Evolutionary conservation across 257 asterid genomes (phyloP), one percentile per base, ranked within the genome.

Genomic region (Solanum pinnatisectum): DNA sequence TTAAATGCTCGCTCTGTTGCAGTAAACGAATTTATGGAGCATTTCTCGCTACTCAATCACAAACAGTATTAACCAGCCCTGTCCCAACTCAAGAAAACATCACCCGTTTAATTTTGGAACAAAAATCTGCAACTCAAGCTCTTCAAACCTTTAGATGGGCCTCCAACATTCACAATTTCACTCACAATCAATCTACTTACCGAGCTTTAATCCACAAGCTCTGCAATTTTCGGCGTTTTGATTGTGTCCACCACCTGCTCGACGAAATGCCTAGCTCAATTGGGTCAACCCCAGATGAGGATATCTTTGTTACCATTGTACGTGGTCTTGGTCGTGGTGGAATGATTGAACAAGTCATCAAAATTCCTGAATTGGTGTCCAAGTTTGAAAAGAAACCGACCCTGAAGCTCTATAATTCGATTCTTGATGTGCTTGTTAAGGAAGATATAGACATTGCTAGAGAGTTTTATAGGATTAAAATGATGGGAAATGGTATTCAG

Each of bases 111-210:
- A 92, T 95, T 84, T 88, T 95, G 37, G 99, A 95, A 74, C 98
- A 97, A 87, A 95, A 93, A 89, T 90, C 98, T 67, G 94, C 93
- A 36, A 67, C 77, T 33, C 91, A 93, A 93, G 98, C 96, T 63
- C 93, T 95, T 91, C 91, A 94, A 90, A 95, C 99, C 89, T 97
- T 96, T 94, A 93, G 93, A 91, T 96, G 99, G 98, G 99, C 99
- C 60, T 91, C 98, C n/a, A 87, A 88, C 36, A 88, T 96, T 84
- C 93, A 93, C 70, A 87, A 82, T 68, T 97, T 96, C 91, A 92
- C 92, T 40, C 98, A 94, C 92, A 87, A 89, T 60, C 92, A 49
- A 27, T 90, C 97, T 88, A 97, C 98, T 4, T 96, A 95, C 92
- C 90, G 96, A 84, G 99, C 98, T 74, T 83, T 97, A 91, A 91